A percentile compares a stretch with the other conserved stretches of the same genome.
Evolutionary conservation across 75 land plant species (phyloP).

Genomic region (Cunninghamia lanceolata): DNA sequence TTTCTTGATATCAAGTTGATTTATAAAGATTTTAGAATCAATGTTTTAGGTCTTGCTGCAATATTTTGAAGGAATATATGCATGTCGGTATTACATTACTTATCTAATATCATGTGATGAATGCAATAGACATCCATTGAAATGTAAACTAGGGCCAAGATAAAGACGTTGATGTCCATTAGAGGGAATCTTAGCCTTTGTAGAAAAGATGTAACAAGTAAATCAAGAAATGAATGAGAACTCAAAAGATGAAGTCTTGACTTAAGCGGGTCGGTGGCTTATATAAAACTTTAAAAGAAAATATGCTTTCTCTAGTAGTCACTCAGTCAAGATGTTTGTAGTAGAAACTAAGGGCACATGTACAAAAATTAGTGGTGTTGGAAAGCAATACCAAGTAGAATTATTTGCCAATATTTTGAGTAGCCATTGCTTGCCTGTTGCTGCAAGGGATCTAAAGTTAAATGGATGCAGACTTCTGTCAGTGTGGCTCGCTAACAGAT

Average conservation of each 20-base stretch:
- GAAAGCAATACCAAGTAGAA: neutral
- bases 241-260: neutral
- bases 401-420: neutral
- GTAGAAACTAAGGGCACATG: neutral
- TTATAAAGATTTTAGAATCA: neutral
- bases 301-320: neutral
- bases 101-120: no score
- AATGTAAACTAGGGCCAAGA: neutral
- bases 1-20: neutral
- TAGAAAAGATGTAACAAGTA: neutral
- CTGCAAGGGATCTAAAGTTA: neutral
- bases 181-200: neutral
- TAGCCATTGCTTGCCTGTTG: neutral
- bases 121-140: neutral
- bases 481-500: neutral
- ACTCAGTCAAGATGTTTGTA: neutral
- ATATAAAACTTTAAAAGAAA: neutral
- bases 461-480: constrained; percentile 1
- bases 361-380: neutral
- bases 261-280: neutral
- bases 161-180: neutral
- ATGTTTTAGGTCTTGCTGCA: neutral
- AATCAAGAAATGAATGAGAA: neutral
- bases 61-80: neutral
- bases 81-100: neutral